Evolutionary conservation across 345 rosid species (phyloP), one percentile per base, ranked within the genome.

Genomic region (Brassica rapa): DNA sequence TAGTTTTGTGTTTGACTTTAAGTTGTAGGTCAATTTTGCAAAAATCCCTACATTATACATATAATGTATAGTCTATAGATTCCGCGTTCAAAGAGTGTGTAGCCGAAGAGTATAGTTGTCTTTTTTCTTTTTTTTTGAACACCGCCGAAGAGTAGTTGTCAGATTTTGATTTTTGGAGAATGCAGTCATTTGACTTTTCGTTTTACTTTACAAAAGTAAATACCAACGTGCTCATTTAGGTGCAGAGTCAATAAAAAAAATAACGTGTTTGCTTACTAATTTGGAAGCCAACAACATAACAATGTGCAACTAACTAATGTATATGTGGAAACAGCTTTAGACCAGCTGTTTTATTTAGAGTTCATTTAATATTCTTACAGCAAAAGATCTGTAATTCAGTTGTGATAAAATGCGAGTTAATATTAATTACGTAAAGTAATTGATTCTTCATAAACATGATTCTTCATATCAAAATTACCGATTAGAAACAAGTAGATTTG

Each of bases 131-230:
- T 19, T 19, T 19, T 19, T 19, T 19, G 21, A 19, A 19, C 21
- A 19, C 21, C 21, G 25, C 62, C 68, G 37, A 59, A 39, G n/a
- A 16, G 15, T 39, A 57, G 73, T 46, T 68, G 51, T 29, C 60
- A 43, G 61, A 60, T 60, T 68, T 76, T 75, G 73, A 74, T 37
- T 25, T 25, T 10, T 27, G 8, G 62, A 68, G 68, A 23, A 49
- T 62, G 70, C 37, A 60, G 9, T 23, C 74, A 5, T 69, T 67
- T 68, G 61, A 75, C 78, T 75, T 67, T 56, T 24, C 10, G 19
- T 55, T 56, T 57, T 41, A 67, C 80, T 43, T 68, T 61, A 59
- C 15, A 4, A 43, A 30, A 11, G 24, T n/a, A 19, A 30, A 21
- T 69, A 61, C 51, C 1, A 62, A 69, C 80, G 70, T 77, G 69